Base-by-base conservation (phyloP, 805 yeast species). In the Pichia nanzhaoensis region DNA sequence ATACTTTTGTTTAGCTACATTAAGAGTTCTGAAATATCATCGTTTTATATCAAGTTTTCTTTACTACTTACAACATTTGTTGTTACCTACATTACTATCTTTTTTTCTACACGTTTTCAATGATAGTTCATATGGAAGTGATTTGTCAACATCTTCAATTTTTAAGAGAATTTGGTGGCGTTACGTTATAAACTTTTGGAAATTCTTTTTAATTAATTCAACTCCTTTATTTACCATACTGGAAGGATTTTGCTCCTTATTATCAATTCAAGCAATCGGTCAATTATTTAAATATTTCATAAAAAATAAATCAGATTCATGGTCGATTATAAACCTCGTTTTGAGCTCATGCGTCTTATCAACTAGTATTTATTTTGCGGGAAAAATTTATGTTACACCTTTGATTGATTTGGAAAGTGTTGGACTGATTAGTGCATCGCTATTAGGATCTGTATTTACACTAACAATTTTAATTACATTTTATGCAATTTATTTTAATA, bases 251-350 rank as follows among this genome's bases (percentile, higher is more conserved):
- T 95, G 96, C 64, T 80, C 96, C 1, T 74, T 93, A 21, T 70
- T 93, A 46, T 81, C 88, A n/a, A 88, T 93, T 49, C 99, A 93
- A 66, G 86, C 95, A 13, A 74, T 86, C 35, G 96, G 98, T 8
- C 89, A 89, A 55, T 79, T 86, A 8, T 73, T 85, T 43, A 74
- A 76, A 50, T 82, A 90, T 83, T 67, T 87, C 37, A 77, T 81
- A 19, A 61, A 62, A 44, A 56, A 72, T 46, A 78, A 76, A 51
- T 78, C 88, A 5, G 96, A 89, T 56, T 67, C 78, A 30, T 85
- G 95, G 90, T 75, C 85, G 41, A 80, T 91, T 33, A 75, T 82
- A 1, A 79, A 84, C 46, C 73, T 93, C 37, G 64, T 87, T 37
- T 68, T 79, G 1, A 78, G 90, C 42, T 90, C 95, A 5, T 76